Percentiles rank a stretch among this genome's conserved stretches.
These are phyloP conservation scores for Trametes elegans DNA, from an alignment of 768 basidiomycete species.

Conservation along the genomic window DNA sequence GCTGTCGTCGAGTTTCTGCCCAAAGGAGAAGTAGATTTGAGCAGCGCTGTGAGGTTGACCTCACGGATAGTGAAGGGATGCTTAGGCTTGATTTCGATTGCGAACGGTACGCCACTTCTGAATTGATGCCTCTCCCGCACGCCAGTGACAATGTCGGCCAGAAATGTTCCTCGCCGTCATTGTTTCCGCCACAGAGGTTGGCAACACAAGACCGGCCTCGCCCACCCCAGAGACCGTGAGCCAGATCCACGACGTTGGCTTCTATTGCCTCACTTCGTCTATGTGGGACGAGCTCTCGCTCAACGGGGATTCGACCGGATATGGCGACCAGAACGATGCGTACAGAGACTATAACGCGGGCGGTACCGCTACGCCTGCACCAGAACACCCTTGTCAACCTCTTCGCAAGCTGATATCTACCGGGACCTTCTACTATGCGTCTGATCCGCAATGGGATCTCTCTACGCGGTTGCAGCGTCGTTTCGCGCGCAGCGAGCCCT, in stretches of 20 bases:
- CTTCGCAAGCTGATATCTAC: constrained; percentile 89
- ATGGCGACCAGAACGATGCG: constrained; percentile 50
- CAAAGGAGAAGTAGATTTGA: constrained; percentile 67
- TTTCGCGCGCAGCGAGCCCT: constrained; percentile 44
- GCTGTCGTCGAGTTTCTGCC: constrained; percentile 87
- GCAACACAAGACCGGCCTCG: constrained; percentile 63
- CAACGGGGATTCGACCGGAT: constrained; percentile 49
- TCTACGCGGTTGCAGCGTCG: constrained; percentile 79
- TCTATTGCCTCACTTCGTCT: constrained; percentile 82
- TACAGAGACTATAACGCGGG: constrained; percentile 46
- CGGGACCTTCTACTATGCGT: constrained; percentile 91
- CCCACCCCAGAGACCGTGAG: constrained; percentile 64
- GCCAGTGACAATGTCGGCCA: background rate
- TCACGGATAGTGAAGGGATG: constrained; percentile 77
- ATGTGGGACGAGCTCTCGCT: constrained; percentile 77
- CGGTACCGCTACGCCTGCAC: constrained; percentile 36
- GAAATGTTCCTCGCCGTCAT: constrained; percentile 87
- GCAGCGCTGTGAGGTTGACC: constrained; percentile 63
- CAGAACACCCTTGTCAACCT: constrained; percentile 89
- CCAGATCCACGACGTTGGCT: constrained; percentile 85
- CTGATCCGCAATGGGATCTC: constrained; percentile 84
- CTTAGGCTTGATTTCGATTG: constrained; percentile 74
- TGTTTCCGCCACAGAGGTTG: constrained; percentile 72
- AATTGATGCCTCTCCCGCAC: background rate
- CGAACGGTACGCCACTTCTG: constrained; percentile 51